These are phyloP conservation scores for Pulveroboletus frians DNA, from an alignment of 768 basidiomycete genomes.

Conservation along the genomic window DNA sequence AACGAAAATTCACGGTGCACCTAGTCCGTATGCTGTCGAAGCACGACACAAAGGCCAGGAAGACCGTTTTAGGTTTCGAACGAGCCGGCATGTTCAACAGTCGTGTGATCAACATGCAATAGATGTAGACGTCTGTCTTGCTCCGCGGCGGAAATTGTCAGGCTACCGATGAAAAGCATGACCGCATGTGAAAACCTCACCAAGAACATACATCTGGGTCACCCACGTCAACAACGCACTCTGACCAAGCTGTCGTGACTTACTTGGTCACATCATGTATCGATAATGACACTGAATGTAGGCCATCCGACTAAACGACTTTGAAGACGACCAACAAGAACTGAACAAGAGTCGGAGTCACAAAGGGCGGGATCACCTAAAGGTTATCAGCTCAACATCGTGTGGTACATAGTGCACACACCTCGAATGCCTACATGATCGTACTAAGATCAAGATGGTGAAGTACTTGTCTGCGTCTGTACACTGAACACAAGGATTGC, in stretches of 20 bases:
- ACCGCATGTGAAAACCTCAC: conserved; percentile 97
- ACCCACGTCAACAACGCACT: neutral
- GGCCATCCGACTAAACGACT: conserved; percentile 53
- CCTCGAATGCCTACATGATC: conserved; percentile 95
- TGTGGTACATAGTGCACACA: conserved; percentile 22
- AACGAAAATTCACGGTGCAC: conserved; percentile 31
- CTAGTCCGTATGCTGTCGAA: conserved; percentile 99
- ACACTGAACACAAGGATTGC: conserved; percentile 54
- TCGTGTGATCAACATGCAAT: conserved; percentile 84
- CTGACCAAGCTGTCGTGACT: conserved; percentile 16
- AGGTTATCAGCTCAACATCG: neutral
- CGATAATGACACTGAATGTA: conserved; percentile 47
- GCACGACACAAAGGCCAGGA: conserved; percentile 92
- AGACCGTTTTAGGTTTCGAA: conserved; percentile 75
- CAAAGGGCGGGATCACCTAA: conserved; percentile 93
- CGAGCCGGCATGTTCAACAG: conserved; percentile 83
- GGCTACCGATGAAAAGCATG: conserved; percentile 96
- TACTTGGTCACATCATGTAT: conserved; percentile 79
- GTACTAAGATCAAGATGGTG: conserved; percentile 83
- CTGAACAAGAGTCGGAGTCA: conserved; percentile 86
- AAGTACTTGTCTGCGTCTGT: conserved; percentile 75
- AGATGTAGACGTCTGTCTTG: conserved; percentile 95
- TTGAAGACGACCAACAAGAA: conserved; percentile 77
- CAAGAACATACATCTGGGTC: conserved; percentile 77
- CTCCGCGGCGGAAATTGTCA: conserved; percentile 94